A percentile compares a stretch with the other conserved stretches of the same genome.
Evolutionary conservation across 768 basidiomycete genomes (phyloP).

Genomic region (Pisolithus sp.): DNA sequence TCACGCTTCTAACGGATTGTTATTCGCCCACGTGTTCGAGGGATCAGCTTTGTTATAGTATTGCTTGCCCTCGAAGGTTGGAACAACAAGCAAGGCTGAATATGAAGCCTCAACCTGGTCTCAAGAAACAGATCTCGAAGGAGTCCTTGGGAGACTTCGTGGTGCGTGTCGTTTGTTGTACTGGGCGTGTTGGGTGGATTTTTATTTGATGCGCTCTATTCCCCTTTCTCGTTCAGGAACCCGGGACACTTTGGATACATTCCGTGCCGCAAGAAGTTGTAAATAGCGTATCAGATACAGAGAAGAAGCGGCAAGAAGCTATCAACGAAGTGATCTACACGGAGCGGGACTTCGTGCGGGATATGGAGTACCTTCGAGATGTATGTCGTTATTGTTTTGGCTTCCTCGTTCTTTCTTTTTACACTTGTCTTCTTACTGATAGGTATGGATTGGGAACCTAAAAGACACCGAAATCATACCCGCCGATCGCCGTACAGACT

Average conservation of each 20-base stretch:
- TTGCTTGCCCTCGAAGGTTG: constrained; percentile 87
- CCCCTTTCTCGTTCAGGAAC: constrained; percentile 42
- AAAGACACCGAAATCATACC: constrained; percentile 75
- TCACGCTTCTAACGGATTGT: constrained; percentile 93
- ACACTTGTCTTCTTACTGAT: constrained; percentile 2
- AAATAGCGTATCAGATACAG: constrained; percentile 84
- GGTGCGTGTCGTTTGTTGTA: constrained; percentile 32
- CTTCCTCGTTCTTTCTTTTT: not conserved
- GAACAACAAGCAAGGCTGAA: constrained; percentile 94
- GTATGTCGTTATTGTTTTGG: constrained; percentile 37
- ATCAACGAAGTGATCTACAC: constrained; percentile 96
- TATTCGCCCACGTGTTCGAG: constrained; percentile 96
- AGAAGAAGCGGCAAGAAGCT: constrained; percentile 95
- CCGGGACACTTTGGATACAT: constrained; percentile 91
- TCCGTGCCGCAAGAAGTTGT: constrained; percentile 92
- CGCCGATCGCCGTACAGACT: constrained; percentile 66
- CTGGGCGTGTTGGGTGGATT: not conserved
- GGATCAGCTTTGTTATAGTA: constrained; percentile 94
- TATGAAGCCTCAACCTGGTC: constrained; percentile 87
- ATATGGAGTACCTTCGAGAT: constrained; percentile 96
- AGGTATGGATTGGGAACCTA: constrained; percentile 89
- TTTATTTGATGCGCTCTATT: constrained; percentile 3
- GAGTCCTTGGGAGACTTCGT: constrained; percentile 79
- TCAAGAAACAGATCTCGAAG: constrained; percentile 76
- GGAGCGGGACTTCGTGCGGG: constrained; percentile 95